A percentile compares a stretch with the other conserved stretches of the same genome.
These are phyloP conservation scores for Podospora anserina DNA, from an alignment of 495 filamentous ascomycete species.

Conservation along the genomic window DNA sequence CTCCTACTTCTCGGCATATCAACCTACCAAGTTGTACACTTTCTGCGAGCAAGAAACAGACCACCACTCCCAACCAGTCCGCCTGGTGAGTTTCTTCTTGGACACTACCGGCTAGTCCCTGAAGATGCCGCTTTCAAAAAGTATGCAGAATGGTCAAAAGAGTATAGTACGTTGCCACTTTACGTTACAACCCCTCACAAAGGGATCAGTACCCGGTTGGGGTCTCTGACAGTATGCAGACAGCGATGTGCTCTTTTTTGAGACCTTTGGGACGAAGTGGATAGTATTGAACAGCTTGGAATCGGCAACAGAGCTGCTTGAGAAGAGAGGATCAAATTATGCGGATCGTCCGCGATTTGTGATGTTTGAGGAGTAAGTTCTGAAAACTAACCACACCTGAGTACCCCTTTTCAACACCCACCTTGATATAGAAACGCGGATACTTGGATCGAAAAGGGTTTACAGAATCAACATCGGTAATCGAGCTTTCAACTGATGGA, in stretches of 20 bases:
- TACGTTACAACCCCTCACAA: neutral
- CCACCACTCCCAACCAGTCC: constrained; percentile 38
- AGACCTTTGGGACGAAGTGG: constrained; percentile 42
- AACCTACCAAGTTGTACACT: neutral
- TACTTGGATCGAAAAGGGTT: neutral
- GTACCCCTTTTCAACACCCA: neutral
- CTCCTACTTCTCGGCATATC: neutral
- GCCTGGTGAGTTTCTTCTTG: constrained; percentile 40
- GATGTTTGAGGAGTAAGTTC: constrained; percentile 41
- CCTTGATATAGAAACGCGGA: neutral
- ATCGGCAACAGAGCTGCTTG: constrained; percentile 43
- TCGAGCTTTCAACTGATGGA: no score
- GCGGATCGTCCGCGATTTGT: constrained; percentile 47
- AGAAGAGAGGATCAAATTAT: constrained; percentile 44
- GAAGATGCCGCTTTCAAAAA: constrained; percentile 39
- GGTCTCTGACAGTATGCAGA: constrained; percentile 1
- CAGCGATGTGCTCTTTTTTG: constrained; percentile 40
- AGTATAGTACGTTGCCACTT: constrained; percentile 33
- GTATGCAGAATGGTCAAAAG: constrained; percentile 40
- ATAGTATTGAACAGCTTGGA: constrained; percentile 42
- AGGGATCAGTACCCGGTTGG: neutral
- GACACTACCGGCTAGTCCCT: constrained; percentile 42
- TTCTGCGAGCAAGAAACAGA: constrained; percentile 7
- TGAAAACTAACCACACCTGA: neutral
- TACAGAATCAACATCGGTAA: neutral